Conservation (phyloP, 2,329 filamentous ascomycete species). For the Aspergillus sp. region DNA sequence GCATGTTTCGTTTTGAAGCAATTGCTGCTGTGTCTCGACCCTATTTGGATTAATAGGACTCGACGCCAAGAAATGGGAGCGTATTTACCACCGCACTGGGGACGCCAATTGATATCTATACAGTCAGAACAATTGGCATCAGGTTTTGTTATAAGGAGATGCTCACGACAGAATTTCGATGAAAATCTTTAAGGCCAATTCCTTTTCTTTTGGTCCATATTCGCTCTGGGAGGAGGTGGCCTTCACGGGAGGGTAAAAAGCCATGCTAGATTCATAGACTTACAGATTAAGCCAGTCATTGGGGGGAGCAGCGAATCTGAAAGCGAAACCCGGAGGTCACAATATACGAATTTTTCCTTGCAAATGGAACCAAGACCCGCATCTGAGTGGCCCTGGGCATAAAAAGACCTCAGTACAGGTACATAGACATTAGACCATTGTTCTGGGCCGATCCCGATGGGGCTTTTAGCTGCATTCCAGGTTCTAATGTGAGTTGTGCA, state of each 20-base stretch:
- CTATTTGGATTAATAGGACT: conserved; percentile 15
- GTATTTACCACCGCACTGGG: conserved; percentile 24
- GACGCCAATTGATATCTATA: conserved; percentile 29
- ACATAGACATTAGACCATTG: background rate
- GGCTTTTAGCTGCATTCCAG: background rate
- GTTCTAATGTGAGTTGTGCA: background rate
- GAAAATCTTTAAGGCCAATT: conserved; percentile 23
- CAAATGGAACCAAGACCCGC: background rate
- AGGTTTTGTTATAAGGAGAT: background rate
- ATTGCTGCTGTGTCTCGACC: conserved; percentile 42
- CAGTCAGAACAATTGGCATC: background rate
- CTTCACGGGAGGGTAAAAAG: background rate
- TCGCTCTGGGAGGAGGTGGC: background rate
- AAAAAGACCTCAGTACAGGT: background rate
- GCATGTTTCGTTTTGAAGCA: conserved; percentile 24
- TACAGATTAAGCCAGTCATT: background rate
- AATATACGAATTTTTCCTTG: background rate
- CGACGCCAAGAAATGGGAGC: too few species aligned
- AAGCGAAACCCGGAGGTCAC: background rate
- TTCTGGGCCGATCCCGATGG: background rate
- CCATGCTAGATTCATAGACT: background rate
- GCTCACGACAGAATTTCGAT: conserved; percentile 33
- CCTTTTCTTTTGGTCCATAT: background rate
- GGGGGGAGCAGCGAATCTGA: background rate
- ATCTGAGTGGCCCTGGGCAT: background rate